Evolutionary conservation across 371 early-diverging fungal species (phyloP).

Genomic region (Mucor lusitanicus): DNA sequence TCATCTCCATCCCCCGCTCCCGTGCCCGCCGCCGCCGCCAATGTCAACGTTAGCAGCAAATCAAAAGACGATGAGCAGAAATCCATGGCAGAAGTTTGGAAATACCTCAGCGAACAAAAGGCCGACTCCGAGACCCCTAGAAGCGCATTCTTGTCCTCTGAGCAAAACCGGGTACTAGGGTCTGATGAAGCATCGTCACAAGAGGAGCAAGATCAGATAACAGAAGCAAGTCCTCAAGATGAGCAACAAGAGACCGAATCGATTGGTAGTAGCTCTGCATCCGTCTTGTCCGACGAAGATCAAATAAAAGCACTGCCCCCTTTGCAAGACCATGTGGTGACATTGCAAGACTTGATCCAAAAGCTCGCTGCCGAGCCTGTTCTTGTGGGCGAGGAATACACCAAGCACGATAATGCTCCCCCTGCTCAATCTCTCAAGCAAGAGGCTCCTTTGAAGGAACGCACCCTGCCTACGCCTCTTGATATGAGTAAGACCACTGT

Average conservation of each 20-base stretch:
- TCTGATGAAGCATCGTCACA: neutral
- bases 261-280: neutral
- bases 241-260: neutral
- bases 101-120: constrained; percentile 14
- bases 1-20: neutral
- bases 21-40: neutral
- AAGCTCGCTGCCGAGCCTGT: constrained; percentile 24
- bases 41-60: neutral
- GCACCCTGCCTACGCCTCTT: neutral
- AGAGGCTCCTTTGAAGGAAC: neutral
- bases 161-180: constrained; percentile 1
- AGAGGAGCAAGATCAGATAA: neutral
- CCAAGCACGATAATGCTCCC: constrained; percentile 16
- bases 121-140: constrained; percentile 5
- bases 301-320: constrained; percentile 10
- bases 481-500: neutral
- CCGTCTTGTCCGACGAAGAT: neutral
- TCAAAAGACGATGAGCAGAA: constrained; percentile 1
- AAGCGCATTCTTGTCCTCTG: constrained; percentile 4
- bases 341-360: constrained; percentile 18
- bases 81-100: constrained; percentile 20
- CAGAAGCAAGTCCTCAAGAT: neutral
- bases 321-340: constrained; percentile 21
- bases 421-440: constrained; percentile 6
- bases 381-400: constrained; percentile 6